Evolutionary conservation across 2,329 filamentous ascomycete species (phyloP).

Genomic region (Colletotrichum tropicicola): DNA sequence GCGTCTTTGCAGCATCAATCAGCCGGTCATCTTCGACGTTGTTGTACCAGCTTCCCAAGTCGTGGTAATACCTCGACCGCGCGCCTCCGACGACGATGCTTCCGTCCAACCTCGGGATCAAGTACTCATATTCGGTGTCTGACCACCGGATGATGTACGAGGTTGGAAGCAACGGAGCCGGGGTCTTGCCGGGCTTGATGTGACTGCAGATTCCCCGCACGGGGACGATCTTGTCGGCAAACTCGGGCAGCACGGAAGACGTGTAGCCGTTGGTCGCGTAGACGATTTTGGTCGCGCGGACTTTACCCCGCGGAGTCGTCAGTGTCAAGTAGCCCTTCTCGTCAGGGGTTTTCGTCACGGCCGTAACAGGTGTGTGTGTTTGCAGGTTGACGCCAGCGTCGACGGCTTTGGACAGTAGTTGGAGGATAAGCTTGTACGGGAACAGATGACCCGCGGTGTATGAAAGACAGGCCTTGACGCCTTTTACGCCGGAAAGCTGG

Average conservation of each 20-base stretch:
- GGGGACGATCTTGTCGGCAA: slow-evolving; percentile 33
- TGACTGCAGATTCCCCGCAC: slow-evolving; percentile 42
- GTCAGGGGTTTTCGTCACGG: neutral
- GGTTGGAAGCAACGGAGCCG: slow-evolving; percentile 47
- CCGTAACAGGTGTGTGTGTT: slow-evolving; percentile 19
- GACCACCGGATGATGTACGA: slow-evolving; percentile 70
- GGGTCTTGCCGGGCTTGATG: slow-evolving; percentile 39
- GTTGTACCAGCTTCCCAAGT: slow-evolving; percentile 48
- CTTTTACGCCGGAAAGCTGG: slow-evolving; percentile 49
- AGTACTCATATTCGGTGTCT: slow-evolving; percentile 70
- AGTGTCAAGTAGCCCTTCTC: slow-evolving; percentile 14
- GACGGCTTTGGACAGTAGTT: slow-evolving; percentile 34
- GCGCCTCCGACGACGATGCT: slow-evolving; percentile 56
- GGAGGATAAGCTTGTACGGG: slow-evolving; percentile 41
- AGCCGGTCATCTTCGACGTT: slow-evolving; percentile 51
- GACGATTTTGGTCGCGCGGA: slow-evolving; percentile 34
- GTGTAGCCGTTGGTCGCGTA: slow-evolving; percentile 41
- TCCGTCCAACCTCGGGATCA: slow-evolving; percentile 64
- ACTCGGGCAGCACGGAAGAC: slow-evolving; percentile 34
- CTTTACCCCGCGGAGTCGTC: slow-evolving; percentile 32
- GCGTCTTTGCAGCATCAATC: slow-evolving; percentile 46
- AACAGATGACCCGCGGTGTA: slow-evolving; percentile 36
- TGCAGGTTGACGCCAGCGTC: slow-evolving; percentile 39
- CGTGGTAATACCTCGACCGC: slow-evolving; percentile 39
- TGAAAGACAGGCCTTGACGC: slow-evolving; percentile 51